Evolutionary conservation across 1,139 yeast genomes (phyloP).

Genomic region (Zygosaccharomyces sapae): DNA sequence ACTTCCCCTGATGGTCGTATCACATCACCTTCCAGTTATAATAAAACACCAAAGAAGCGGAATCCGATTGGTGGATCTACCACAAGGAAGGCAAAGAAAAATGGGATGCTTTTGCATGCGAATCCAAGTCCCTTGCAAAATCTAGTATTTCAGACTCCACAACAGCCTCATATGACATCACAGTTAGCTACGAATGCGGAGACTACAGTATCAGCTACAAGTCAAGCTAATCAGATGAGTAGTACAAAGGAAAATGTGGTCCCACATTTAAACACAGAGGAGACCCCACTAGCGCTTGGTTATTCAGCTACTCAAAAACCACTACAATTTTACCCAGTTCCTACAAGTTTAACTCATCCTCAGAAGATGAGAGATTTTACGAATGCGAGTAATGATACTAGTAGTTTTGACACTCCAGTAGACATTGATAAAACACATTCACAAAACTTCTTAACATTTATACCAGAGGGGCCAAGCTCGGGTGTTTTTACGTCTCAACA

Average conservation of each 20-base stretch:
- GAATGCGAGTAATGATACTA: neutral
- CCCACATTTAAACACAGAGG: constrained; percentile 13
- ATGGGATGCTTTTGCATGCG: constrained; percentile 20
- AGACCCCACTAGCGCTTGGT: constrained; percentile 23
- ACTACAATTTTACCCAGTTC: constrained; percentile 33
- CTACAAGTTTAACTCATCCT: constrained; percentile 22
- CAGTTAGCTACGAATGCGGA: constrained; percentile 15
- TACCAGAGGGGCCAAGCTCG: constrained; percentile 16
- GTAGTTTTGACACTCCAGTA: constrained; percentile 2
- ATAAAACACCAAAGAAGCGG: constrained; percentile 37
- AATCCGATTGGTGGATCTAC: constrained; percentile 16
- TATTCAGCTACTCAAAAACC: constrained; percentile 36
- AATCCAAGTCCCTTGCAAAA: constrained; percentile 36
- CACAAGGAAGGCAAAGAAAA: constrained; percentile 25
- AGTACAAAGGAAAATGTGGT: constrained; percentile 17
- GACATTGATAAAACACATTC: constrained; percentile 7
- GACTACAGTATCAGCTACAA: constrained; percentile 18
- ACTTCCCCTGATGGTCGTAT: constrained; percentile 33
- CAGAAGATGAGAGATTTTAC: constrained; percentile 9
- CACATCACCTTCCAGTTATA: constrained; percentile 34
- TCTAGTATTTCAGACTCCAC: constrained; percentile 35
- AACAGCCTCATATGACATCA: constrained; percentile 18
- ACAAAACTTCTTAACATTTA: constrained; percentile 14
- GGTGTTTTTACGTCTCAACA: constrained; percentile 11
- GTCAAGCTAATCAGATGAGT: constrained; percentile 15